Conservation (phyloP, 2,329 filamentous ascomycete species). For the Calonectria pseudoreteaudii region DNA sequence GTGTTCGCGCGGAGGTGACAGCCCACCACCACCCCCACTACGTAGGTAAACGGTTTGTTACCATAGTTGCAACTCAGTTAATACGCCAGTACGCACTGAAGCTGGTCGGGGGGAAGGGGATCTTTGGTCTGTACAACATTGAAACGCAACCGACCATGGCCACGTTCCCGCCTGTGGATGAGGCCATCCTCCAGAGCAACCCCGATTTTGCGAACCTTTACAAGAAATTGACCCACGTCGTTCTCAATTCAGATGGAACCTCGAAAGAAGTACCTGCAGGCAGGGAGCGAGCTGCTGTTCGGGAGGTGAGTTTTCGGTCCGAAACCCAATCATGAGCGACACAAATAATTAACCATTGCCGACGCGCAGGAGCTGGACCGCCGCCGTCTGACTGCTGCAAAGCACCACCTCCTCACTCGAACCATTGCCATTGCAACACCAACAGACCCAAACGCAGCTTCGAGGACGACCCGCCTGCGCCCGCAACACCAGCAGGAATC, state of each 20-base stretch:
- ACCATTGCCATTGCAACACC: constrained; percentile 61
- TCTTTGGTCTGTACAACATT: background rate
- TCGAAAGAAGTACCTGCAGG: constrained; percentile 63
- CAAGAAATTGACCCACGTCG: constrained; percentile 61
- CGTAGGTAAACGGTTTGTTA: background rate
- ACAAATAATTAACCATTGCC: too few relatives aligned
- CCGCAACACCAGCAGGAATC: constrained; percentile 34
- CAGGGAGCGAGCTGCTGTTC: constrained; percentile 62
- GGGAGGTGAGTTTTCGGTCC: constrained; percentile 55
- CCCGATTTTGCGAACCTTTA: constrained; percentile 72
- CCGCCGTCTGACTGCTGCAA: constrained; percentile 61
- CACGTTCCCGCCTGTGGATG: constrained; percentile 71
- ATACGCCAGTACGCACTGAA: background rate
- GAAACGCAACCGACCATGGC: constrained; percentile 23
- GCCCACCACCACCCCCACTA: background rate
- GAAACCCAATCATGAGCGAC: background rate
- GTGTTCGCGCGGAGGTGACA: constrained; percentile 42
- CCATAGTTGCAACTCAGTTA: background rate
- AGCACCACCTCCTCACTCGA: constrained; percentile 61
- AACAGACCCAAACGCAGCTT: constrained; percentile 39
- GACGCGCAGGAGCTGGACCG: constrained; percentile 59
- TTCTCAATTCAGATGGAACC: constrained; percentile 70
- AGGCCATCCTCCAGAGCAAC: constrained; percentile 65
- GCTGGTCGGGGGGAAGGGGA: background rate
- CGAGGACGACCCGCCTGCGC: constrained; percentile 39